Evolutionary conservation across 495 filamentous ascomycete genomes (phyloP).

Genomic region (Evansstolkia leycettana): DNA sequence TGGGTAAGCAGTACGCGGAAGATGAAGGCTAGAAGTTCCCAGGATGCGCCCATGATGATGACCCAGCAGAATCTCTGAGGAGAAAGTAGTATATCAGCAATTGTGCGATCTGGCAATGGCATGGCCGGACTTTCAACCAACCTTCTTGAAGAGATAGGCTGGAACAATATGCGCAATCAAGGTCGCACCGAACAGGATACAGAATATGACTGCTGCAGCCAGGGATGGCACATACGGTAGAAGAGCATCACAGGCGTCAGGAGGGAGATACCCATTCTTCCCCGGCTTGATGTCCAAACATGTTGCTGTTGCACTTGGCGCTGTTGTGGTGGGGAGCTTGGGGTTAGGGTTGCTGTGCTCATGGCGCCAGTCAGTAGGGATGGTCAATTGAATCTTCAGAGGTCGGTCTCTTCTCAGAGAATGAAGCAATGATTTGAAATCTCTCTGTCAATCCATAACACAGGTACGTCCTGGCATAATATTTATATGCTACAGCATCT

Average conservation of each 20-base stretch:
- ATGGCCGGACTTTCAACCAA: too few relatives aligned
- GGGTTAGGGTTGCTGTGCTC: too few relatives aligned
- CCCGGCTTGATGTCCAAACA: conserved; percentile 13
- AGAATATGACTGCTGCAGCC: conserved; percentile 23
- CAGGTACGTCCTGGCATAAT: too few relatives aligned
- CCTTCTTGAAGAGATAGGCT: conserved; percentile 17
- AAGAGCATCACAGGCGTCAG: conserved; percentile 16
- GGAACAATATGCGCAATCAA: conserved; percentile 19
- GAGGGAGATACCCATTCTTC: conserved; percentile 21
- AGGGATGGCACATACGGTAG: conserved; percentile 19
- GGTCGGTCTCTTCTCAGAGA: too few relatives aligned
- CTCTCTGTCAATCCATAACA: too few relatives aligned
- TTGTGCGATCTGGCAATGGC: neutral
- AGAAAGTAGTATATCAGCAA: neutral
- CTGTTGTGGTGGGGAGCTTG: neutral
- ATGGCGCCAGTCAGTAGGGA: too few relatives aligned
- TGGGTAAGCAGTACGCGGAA: conserved; percentile 15
- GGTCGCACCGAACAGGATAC: conserved; percentile 20
- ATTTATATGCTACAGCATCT: too few relatives aligned
- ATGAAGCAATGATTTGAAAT: too few relatives aligned
- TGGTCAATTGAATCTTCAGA: too few relatives aligned
- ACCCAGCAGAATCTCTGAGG: conserved; percentile 43
- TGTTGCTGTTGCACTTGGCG: conserved; percentile 1
- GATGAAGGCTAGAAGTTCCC: conserved; percentile 33
- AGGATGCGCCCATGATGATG: conserved; percentile 34